phyloP scores from a whole-genome alignment of 192 early-diverging fungal species.

The Coemansia sp. region DNA sequence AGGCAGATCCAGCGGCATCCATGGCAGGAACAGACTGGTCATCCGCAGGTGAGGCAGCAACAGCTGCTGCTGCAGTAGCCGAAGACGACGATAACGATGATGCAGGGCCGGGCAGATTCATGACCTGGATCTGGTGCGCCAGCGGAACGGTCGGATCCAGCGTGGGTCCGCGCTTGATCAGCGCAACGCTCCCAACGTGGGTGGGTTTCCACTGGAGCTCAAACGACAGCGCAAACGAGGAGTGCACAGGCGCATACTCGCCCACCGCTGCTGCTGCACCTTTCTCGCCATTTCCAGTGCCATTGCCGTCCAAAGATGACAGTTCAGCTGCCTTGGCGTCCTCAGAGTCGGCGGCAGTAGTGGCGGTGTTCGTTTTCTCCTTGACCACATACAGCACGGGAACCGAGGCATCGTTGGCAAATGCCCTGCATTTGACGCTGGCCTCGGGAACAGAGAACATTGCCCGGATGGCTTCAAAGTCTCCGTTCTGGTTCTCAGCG shows the following conservation, averaged over 20 bases:
- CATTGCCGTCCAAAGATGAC: constrained; percentile 54
- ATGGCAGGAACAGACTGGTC: constrained; percentile 1
- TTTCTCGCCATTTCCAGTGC: constrained; percentile 69
- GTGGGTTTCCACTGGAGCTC: constrained; percentile 74
- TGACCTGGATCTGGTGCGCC: constrained; percentile 81
- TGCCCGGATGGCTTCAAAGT: constrained; percentile 58
- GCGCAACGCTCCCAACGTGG: constrained; percentile 71
- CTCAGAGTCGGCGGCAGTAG: constrained; percentile 27
- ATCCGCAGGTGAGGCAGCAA: not conserved
- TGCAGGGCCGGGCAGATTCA: constrained; percentile 83
- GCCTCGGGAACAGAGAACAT: constrained; percentile 68
- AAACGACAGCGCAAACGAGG: constrained; percentile 63
- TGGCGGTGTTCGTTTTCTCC: constrained; percentile 49
- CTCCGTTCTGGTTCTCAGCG: constrained; percentile 54
- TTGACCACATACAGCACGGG: constrained; percentile 79
- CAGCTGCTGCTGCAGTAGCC: not conserved
- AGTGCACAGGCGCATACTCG: constrained; percentile 11
- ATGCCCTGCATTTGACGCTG: constrained; percentile 69
- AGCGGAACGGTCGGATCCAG: constrained; percentile 74
- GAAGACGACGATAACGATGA: not conserved
- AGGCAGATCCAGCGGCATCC: constrained; percentile 10
- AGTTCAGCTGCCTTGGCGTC: constrained; percentile 5
- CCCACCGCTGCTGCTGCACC: constrained; percentile 13
- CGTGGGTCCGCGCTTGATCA: constrained; percentile 74
- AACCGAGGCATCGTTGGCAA: constrained; percentile 71